Percentiles rank a stretch among this genome's conserved stretches.
Evolutionary conservation across 768 basidiomycete species (phyloP).

Genomic region (Suillus variegatus): DNA sequence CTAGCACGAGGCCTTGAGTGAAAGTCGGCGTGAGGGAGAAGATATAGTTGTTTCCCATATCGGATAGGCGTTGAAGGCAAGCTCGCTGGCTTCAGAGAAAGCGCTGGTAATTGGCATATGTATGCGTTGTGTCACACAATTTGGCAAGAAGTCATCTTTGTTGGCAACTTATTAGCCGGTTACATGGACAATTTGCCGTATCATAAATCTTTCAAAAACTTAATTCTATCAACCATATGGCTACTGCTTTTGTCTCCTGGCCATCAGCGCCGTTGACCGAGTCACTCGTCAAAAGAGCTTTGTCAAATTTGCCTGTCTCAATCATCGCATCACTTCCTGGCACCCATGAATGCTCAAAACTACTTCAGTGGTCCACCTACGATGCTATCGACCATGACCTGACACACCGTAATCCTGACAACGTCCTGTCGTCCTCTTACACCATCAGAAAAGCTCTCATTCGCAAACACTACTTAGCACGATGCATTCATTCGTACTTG

Average conservation of each 20-base stretch:
- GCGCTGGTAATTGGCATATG: constrained; percentile 1
- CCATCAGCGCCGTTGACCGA: constrained; percentile 56
- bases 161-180: not conserved
- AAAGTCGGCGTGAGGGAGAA: constrained; percentile 86
- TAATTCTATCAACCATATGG: not conserved
- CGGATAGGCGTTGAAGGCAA: not conserved
- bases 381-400: constrained; percentile 81
- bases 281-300: constrained; percentile 45
- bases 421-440: constrained; percentile 77
- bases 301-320: constrained; percentile 34
- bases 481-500: constrained; percentile 68
- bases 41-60: constrained; percentile 51
- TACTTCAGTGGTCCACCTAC: constrained; percentile 87
- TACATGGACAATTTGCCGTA: not conserved
- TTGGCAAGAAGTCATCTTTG: not conserved
- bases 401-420: constrained; percentile 49
- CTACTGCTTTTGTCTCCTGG: constrained; percentile 48
- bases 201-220: not conserved
- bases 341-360: constrained; percentile 17
- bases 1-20: constrained; percentile 91
- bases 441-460: constrained; percentile 92
- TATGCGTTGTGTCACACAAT: not conserved
- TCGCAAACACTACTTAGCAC: constrained; percentile 89
- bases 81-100: not conserved
- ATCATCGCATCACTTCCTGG: constrained; percentile 31